Base-by-base conservation (phyloP, 176 grass and related monocot genomes). In the Paspalum vaginatum region DNA sequence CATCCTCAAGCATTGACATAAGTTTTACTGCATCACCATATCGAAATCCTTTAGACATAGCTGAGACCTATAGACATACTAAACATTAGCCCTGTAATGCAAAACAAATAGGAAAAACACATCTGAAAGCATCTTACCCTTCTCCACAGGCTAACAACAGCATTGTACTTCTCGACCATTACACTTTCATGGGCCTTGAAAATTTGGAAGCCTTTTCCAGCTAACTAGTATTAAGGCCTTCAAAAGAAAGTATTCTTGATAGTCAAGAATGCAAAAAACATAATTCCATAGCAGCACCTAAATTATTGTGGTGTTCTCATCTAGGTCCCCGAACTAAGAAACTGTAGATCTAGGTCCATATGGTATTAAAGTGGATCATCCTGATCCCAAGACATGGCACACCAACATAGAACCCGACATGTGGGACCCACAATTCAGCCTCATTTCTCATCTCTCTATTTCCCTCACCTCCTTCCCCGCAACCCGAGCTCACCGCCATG, bases 91-190 rank as follows among this genome's bases (percentile, higher is more conserved):
- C 38, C 25, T 44, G 66, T 52, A 63, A 42, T 6, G 14, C 26
- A 52, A 40, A 56, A 78, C 44, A 24, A 67, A 38, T 4, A 63
- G 9, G 56, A 8, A 48, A 76, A 65, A 18, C 15, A 39, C 11
- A 85, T 81, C 17, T 50, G 66, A 65, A 75, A 83, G 27, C 38
- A 43, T 77, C 86, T 87, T 91, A 97, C 92, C 84, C 92, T 89
- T 86, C 90, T 95, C 96, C 96, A 98, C 79, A 98, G 68, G 78
- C 82, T 89, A 65, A 95, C 62, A 74, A 98, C 78, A 60, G 92
- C 53, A 79, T 93, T 98, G 82, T 99, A 99, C 57, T 99, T 99
- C 65, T 99, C 96, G 78, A 99, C 74, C 88, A 99, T 82, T 7
- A 44, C 5, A 43, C 76, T 88, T 75, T 99, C 92, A 37, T 84